A percentile compares a stretch with the other conserved stretches of the same genome.
These are phyloP conservation scores for Aspergillus campestris DNA, from an alignment of 495 filamentous ascomycete species.

Conservation along the genomic window DNA sequence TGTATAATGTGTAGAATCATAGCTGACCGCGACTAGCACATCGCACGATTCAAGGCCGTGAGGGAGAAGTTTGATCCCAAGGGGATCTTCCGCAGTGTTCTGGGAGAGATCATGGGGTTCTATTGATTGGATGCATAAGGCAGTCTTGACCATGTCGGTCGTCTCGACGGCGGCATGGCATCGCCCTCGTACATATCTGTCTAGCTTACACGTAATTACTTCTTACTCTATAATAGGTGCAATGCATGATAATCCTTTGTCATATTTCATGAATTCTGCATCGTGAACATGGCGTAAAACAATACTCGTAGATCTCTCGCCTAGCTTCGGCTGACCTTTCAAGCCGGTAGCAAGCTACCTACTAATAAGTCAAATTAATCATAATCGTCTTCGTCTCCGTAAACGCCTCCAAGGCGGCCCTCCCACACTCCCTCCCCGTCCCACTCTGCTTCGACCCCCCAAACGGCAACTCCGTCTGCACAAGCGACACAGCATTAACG, in stretches of 20 bases:
- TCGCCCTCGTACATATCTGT: too few species aligned
- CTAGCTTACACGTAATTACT: too few species aligned
- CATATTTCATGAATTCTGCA: too few species aligned
- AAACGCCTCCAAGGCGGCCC: constrained; percentile 65
- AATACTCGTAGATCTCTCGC: too few species aligned
- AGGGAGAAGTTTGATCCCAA: constrained; percentile 6
- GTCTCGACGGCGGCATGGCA: too few species aligned
- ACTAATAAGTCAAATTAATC: constrained; percentile 31
- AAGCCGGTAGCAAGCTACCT: too few species aligned
- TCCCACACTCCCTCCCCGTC: constrained; percentile 58
- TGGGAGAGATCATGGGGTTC: constrained; percentile 9
- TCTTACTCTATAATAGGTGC: too few species aligned
- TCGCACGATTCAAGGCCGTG: constrained; percentile 9
- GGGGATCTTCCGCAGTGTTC: constrained; percentile 6
- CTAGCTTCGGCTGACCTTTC: too few species aligned
- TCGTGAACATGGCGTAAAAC: too few species aligned
- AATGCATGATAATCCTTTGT: too few species aligned
- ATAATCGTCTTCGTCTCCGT: constrained; percentile 21
- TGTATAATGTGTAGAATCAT: not conserved
- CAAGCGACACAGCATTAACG: constrained; percentile 34
- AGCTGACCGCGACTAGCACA: not conserved
- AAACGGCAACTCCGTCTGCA: constrained; percentile 27
- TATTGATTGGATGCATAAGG: not conserved
- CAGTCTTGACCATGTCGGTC: too few species aligned
- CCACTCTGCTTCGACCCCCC: constrained; percentile 47